Conservation (phyloP, 1,284 basidiomycete species). For the Apiotrichum gracile region DNA sequence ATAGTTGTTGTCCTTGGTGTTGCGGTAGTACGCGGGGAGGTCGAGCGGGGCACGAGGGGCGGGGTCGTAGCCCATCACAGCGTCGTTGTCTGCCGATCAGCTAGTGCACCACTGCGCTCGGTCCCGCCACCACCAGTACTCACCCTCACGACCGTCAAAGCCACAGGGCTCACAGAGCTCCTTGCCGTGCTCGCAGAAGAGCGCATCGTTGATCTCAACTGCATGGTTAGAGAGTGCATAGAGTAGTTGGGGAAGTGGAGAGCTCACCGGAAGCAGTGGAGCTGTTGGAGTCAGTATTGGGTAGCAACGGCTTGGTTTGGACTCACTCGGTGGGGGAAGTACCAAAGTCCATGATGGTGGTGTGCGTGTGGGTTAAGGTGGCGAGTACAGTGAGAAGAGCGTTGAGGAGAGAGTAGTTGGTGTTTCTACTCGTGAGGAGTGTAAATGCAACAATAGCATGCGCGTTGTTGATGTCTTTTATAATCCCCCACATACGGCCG, state of each 20-base stretch:
- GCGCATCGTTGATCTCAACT: conserved; percentile 49
- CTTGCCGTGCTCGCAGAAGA: conserved; percentile 48
- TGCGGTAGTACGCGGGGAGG: conserved; percentile 41
- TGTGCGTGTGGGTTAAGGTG: background rate
- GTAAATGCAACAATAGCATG: background rate
- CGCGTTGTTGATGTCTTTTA: background rate
- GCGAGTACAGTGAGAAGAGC: background rate
- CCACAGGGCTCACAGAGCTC: conserved; percentile 41
- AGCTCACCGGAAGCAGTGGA: conserved; percentile 20
- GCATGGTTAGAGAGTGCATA: background rate
- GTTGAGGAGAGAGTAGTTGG: background rate
- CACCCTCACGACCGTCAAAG: conserved; percentile 23
- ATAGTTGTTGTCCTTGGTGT: conserved; percentile 38
- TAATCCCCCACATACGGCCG: background rate
- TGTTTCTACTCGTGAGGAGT: background rate
- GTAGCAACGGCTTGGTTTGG: background rate
- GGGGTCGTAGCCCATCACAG: conserved; percentile 45
- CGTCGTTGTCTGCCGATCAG: conserved; percentile 40
- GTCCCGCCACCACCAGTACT: no score
- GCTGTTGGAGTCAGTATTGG: conserved; percentile 11
- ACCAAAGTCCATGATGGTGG: conserved; percentile 28
- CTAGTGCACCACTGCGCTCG: no score
- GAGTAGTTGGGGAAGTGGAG: background rate
- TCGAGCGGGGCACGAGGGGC: conserved; percentile 39
- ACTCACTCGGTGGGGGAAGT: conserved; percentile 44